phyloP scores from a whole-genome alignment of 2,329 filamentous ascomycete species.

The Ophioceras dolichostomum region DNA sequence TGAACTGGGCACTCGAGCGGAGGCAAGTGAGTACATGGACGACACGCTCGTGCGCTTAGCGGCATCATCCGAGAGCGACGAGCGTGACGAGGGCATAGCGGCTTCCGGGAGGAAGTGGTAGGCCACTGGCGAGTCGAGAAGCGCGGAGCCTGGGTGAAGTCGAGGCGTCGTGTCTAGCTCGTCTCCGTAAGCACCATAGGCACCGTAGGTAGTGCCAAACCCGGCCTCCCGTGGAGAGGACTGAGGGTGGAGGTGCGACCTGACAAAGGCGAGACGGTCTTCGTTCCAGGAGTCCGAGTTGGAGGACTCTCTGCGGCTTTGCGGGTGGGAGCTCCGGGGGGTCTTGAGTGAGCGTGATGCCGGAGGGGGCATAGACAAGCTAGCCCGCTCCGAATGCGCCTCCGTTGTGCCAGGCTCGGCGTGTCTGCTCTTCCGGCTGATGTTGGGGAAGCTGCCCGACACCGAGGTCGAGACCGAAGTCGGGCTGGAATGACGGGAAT shows the following conservation, averaged over 20 bases:
- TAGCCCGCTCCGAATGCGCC: slow-evolving; percentile 44
- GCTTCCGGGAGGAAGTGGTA: slow-evolving; percentile 32
- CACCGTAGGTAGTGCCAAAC: too few species aligned
- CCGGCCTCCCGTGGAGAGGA: too few species aligned
- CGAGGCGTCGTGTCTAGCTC: slow-evolving; percentile 23
- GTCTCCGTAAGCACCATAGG: too few species aligned
- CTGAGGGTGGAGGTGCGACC: too few species aligned
- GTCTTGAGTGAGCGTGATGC: slow-evolving; percentile 26
- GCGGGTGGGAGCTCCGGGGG: slow-evolving; percentile 26
- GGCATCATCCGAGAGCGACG: slow-evolving; percentile 39
- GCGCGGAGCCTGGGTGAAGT: slow-evolving; percentile 11
- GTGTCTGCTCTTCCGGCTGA: slow-evolving; percentile 42
- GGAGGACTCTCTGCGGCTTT: slow-evolving; percentile 29
- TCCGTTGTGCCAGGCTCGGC: slow-evolving; percentile 47
- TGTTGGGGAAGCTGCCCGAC: slow-evolving; percentile 15
- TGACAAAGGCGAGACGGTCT: slow-evolving; percentile 12
- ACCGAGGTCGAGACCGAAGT: slow-evolving; percentile 23
- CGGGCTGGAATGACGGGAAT: too few species aligned
- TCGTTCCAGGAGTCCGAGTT: slow-evolving; percentile 28
- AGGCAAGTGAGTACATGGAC: slow-evolving; percentile 59
- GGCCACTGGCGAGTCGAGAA: not conserved
- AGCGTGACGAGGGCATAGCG: slow-evolving; percentile 26
- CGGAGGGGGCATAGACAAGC: slow-evolving; percentile 51
- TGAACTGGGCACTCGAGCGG: slow-evolving; percentile 40
- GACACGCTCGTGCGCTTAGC: slow-evolving; percentile 64